A percentile compares a stretch with the other conserved stretches of the same genome.
Conservation (phyloP, 2,329 filamentous ascomycete genomes). For the Cordyceps fumosorosea region DNA sequence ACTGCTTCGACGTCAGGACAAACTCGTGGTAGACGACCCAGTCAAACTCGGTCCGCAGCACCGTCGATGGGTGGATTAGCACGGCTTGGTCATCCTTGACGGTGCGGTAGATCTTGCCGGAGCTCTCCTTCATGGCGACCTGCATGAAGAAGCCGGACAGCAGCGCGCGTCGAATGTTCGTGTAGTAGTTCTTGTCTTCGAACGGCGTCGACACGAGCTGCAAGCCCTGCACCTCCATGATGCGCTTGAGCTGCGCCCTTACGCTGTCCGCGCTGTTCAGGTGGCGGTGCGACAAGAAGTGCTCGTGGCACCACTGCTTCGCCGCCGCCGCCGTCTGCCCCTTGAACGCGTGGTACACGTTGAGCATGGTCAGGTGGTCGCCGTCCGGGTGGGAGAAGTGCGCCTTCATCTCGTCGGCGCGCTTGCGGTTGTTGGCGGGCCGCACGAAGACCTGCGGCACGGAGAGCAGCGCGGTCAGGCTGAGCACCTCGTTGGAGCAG, state of each 20-base stretch:
- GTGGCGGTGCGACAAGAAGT: constrained; percentile 85
- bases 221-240: constrained; percentile 89
- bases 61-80: constrained; percentile 86
- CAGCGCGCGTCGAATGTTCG: constrained; percentile 88
- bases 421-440: constrained; percentile 76
- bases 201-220: constrained; percentile 85
- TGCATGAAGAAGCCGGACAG: constrained; percentile 99
- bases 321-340: constrained; percentile 56
- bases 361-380: constrained; percentile 92
- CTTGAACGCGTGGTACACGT: constrained; percentile 98
- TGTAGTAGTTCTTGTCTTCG: constrained; percentile 95
- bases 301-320: constrained; percentile 94
- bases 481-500: constrained; percentile 97
- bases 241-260: constrained; percentile 81
- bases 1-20: constrained; percentile 96
- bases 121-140: constrained; percentile 86
- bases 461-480: constrained; percentile 86
- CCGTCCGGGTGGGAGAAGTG: constrained; percentile 89
- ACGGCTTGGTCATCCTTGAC: constrained; percentile 96
- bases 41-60: constrained; percentile 80
- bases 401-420: constrained; percentile 95
- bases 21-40: constrained; percentile 99
- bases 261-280: constrained; percentile 92
- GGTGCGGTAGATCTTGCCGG: constrained; percentile 85
- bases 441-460: constrained; percentile 92